Conservation (phyloP, 768 basidiomycete species). For the Lactarius trivialis region DNA sequence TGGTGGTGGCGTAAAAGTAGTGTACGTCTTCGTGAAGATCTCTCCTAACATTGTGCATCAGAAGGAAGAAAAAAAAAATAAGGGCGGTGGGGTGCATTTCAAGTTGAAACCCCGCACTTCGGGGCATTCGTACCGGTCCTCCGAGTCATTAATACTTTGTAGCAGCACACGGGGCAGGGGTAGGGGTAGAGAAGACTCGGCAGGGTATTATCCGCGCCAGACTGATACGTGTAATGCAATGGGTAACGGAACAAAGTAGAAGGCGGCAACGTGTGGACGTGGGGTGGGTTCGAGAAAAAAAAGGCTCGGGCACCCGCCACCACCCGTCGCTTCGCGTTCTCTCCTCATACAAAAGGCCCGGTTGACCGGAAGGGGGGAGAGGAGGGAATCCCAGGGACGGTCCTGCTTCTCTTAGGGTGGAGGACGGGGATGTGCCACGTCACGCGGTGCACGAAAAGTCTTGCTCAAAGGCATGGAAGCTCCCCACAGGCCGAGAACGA, state of each 20-base stretch:
- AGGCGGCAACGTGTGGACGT: not conserved
- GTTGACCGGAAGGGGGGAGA: not conserved
- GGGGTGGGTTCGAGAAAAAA: not conserved
- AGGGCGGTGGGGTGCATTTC: not conserved
- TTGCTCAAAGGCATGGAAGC: not conserved
- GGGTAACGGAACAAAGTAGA: not conserved
- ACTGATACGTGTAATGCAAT: not conserved
- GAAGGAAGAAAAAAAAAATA: not conserved
- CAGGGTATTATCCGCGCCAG: not conserved
- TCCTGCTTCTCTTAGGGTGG: not conserved
- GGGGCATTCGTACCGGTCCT: not conserved
- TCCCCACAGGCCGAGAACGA: not conserved
- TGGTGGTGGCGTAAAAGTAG: not conserved
- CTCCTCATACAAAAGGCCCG: not conserved
- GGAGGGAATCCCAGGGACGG: not conserved
- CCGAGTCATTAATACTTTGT: not conserved
- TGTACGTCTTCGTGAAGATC: not conserved
- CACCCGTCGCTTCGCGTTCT: not conserved
- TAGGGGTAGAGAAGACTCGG: not conserved
- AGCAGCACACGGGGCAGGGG: not conserved
- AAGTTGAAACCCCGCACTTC: not conserved
- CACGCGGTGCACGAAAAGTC: not conserved
- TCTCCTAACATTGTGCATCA: not conserved
- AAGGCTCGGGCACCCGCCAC: not conserved
- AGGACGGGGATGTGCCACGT: conserved; percentile 12